phyloP scores from a whole-genome alignment of 176 grass and related monocot genomes.

The Paspalum notatum region DNA sequence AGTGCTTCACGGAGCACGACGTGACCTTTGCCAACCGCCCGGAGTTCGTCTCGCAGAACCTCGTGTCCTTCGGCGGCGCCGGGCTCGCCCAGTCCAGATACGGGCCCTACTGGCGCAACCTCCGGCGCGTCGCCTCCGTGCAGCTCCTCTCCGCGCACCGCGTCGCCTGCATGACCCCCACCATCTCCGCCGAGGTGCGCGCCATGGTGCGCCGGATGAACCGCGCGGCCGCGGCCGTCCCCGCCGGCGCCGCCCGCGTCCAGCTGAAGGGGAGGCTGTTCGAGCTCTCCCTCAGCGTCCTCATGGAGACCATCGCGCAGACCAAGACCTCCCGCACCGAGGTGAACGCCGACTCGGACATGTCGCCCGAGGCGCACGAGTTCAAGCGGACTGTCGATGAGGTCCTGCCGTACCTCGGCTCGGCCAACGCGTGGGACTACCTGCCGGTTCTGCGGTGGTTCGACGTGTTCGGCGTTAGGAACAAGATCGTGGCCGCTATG shows the following conservation, averaged over 20 bases:
- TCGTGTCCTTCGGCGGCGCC: conserved; percentile 44
- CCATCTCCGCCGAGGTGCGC: conserved; percentile 46
- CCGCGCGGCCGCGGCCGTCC: not conserved
- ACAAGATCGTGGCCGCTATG: conserved; percentile 38
- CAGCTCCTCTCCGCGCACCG: conserved; percentile 52
- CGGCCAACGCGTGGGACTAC: conserved; percentile 66
- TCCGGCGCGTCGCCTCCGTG: conserved; percentile 52
- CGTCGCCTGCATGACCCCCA: conserved; percentile 30
- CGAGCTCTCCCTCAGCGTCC: conserved; percentile 60
- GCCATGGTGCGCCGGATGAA: conserved; percentile 48
- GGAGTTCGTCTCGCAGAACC: conserved; percentile 10
- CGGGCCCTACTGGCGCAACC: conserved; percentile 56
- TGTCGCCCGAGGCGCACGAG: conserved; percentile 50
- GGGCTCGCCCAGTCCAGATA: conserved; percentile 43
- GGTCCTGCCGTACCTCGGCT: conserved; percentile 21
- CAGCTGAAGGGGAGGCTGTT: conserved; percentile 68
- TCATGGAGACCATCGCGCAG: conserved; percentile 63
- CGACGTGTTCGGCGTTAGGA: conserved; percentile 55
- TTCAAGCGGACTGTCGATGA: conserved; percentile 56
- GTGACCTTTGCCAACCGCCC: conserved; percentile 64
- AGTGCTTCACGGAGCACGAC: conserved; percentile 61
- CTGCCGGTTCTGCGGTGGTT: conserved; percentile 63
- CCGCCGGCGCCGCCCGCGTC: conserved; percentile 25
- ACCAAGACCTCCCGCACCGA: conserved; percentile 52
- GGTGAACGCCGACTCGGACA: conserved; percentile 48